A percentile compares a stretch with the other conserved stretches of the same genome.
Evolutionary conservation across 2,329 filamentous ascomycete species (phyloP).

Genomic region (Fusarium anthophilum): DNA sequence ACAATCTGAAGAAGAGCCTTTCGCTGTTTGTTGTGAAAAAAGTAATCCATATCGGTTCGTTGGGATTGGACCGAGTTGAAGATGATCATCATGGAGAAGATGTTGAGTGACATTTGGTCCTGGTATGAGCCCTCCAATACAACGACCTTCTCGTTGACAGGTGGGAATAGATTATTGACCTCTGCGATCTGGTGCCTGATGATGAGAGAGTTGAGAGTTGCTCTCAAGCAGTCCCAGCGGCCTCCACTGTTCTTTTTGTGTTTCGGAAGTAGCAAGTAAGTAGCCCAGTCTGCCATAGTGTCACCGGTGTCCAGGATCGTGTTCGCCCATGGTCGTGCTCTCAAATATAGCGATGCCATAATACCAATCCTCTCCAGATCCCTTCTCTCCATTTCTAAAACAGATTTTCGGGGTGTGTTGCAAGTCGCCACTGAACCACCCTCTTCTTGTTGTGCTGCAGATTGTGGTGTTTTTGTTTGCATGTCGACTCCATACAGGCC

Average conservation of each 20-base stretch:
- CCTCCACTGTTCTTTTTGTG: conserved; percentile 63
- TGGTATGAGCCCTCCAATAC: conserved; percentile 84
- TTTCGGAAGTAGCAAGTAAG: conserved; percentile 72
- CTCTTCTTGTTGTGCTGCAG: neutral
- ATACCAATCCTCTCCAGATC: conserved; percentile 74
- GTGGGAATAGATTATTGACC: conserved; percentile 74
- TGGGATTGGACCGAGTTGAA: conserved; percentile 92
- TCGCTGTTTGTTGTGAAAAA: conserved; percentile 82
- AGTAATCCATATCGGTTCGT: conserved; percentile 83
- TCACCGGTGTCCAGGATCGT: conserved; percentile 62
- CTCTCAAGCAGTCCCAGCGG: conserved; percentile 69
- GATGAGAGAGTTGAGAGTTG: conserved; percentile 80
- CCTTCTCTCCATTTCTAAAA: conserved; percentile 63
- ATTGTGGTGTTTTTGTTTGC: neutral
- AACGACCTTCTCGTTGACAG: conserved; percentile 75
- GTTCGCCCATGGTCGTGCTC: conserved; percentile 82
- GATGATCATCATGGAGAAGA: conserved; percentile 85
- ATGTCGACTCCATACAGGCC: conserved; percentile 76
- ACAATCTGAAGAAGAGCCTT: conserved; percentile 75
- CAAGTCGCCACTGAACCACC: neutral
- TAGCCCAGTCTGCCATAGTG: conserved; percentile 72
- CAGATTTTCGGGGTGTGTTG: conserved; percentile 43
- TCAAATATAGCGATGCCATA: conserved; percentile 76
- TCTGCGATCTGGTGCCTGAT: conserved; percentile 81
- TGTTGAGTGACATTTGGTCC: conserved; percentile 82